A percentile compares a stretch with the other conserved stretches of the same genome.
Conservation (phyloP, 495 filamentous ascomycete genomes). For the Lasiosphaeria ovina region DNA sequence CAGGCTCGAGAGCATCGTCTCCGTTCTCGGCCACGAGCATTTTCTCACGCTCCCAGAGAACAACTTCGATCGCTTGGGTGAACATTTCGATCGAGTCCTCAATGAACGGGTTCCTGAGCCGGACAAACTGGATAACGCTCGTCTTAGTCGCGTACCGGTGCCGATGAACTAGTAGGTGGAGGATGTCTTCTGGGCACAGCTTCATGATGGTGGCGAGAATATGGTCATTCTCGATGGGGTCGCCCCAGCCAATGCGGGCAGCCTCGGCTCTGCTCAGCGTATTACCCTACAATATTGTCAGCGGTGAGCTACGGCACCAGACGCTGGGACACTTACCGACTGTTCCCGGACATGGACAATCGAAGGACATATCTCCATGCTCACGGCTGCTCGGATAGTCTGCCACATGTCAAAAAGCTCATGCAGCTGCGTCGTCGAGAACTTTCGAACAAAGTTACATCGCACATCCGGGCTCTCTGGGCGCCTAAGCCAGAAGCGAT, state of each 20-base stretch:
- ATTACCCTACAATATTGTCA: conserved; percentile 13
- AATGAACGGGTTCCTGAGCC: conserved; percentile 23
- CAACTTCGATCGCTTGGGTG: not conserved
- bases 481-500: conserved; percentile 9
- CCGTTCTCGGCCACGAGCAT: not conserved
- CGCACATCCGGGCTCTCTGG: conserved; percentile 21
- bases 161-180: conserved; percentile 31
- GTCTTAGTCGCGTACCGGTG: conserved; percentile 31
- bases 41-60: conserved; percentile 2
- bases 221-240: conserved; percentile 22
- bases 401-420: conserved; percentile 36
- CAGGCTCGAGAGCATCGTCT: not conserved
- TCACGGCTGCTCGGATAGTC: conserved; percentile 29
- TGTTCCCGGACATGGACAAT: conserved; percentile 25
- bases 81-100: conserved; percentile 23
- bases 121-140: conserved; percentile 23
- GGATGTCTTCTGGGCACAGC: conserved; percentile 36
- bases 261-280: conserved; percentile 15
- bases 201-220: conserved; percentile 38
- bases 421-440: conserved; percentile 35
- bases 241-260: conserved; percentile 39
- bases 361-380: conserved; percentile 38
- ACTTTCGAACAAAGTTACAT: conserved; percentile 30
- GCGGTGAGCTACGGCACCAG: not conserved
- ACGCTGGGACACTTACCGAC: conserved; percentile 23